phyloP scores from a whole-genome alignment of 805 yeast species.

The Suhomyces tanzawaensis region DNA sequence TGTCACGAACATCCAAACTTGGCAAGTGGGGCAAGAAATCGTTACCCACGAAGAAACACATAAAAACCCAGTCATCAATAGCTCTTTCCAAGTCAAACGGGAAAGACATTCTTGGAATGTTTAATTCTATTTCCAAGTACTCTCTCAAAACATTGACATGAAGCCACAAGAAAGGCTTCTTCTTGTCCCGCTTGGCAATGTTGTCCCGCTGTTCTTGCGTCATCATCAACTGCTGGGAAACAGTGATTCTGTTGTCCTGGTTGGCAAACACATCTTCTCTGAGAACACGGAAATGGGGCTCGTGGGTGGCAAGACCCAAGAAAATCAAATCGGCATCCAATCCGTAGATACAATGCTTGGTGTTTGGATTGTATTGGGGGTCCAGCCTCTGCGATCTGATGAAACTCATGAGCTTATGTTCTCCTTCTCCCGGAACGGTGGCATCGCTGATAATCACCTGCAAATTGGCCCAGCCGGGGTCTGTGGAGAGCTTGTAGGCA shows the following conservation, averaged over 20 bases:
- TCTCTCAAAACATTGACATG: conserved; percentile 86
- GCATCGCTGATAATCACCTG: conserved; percentile 94
- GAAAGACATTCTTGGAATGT: conserved; percentile 65
- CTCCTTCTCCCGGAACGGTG: conserved; percentile 99
- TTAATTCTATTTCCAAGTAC: conserved; percentile 79
- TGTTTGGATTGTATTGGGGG: conserved; percentile 86
- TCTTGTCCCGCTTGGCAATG: conserved; percentile 42
- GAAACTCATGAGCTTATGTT: conserved; percentile 96
- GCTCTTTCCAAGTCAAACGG: conserved; percentile 90
- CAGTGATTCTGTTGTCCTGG: conserved; percentile 47
- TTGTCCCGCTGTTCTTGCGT: conserved; percentile 54
- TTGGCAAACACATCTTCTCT: conserved; percentile 97
- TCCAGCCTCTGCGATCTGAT: conserved; percentile 86
- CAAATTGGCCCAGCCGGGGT: conserved; percentile 89
- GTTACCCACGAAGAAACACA: conserved; percentile 98
- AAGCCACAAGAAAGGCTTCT: conserved; percentile 91
- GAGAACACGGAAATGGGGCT: conserved; percentile 89
- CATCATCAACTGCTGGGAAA: conserved; percentile 53
- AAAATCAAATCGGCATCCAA: conserved; percentile 97
- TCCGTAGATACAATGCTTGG: conserved; percentile 95
- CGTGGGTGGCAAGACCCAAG: conserved; percentile 95
- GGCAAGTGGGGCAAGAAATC: conserved; percentile 98
- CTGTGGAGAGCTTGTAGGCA: conserved; percentile 79
- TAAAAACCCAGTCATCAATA: conserved; percentile 97
- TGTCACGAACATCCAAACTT: conserved; percentile 89